Percentiles rank a stretch among this genome's conserved stretches.
Conservation (phyloP, 2,329 filamentous ascomycete species). For the Colletotrichum tanaceti region DNA sequence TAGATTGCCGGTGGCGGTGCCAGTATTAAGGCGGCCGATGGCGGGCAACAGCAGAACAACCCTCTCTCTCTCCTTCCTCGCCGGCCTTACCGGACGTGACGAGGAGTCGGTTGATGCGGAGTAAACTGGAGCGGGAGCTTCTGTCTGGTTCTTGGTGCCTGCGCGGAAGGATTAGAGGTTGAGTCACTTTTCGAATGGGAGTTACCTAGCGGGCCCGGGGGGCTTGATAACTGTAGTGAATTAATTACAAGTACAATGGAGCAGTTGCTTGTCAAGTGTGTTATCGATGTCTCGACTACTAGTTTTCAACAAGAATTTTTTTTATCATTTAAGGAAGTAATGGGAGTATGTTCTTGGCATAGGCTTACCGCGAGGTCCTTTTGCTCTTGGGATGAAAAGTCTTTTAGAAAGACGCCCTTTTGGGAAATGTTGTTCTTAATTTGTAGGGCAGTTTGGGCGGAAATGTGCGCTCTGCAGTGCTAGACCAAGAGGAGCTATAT, state of each 20-base stretch:
- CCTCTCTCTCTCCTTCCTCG: conserved; percentile 17
- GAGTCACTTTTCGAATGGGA: background rate
- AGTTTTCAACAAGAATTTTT: background rate
- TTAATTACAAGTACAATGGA: conserved; percentile 33
- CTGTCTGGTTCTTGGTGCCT: conserved; percentile 4
- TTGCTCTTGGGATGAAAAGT: background rate
- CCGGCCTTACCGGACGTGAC: conserved; percentile 27
- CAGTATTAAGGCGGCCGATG: background rate
- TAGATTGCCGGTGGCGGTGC: conserved; percentile 17
- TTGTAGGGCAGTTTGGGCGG: conserved; percentile 3
- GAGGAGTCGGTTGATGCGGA: conserved; percentile 21
- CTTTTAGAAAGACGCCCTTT: background rate
- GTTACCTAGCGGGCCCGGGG: background rate
- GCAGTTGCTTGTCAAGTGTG: conserved; percentile 28
- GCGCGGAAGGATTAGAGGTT: background rate
- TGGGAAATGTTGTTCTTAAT: background rate
- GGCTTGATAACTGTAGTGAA: conserved; percentile 1
- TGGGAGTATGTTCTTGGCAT: background rate
- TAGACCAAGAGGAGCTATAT: background rate
- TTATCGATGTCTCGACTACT: background rate
- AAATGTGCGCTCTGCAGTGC: conserved; percentile 15
- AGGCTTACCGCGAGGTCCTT: conserved; percentile 1
- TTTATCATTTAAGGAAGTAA: background rate
- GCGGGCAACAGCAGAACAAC: background rate
- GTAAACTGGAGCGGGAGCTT: conserved; percentile 9